Percentiles rank a stretch among this genome's conserved stretches.
phyloP scores from a whole-genome alignment of 1,139 yeast genomes.

The Blastobotrys capitulatus region DNA sequence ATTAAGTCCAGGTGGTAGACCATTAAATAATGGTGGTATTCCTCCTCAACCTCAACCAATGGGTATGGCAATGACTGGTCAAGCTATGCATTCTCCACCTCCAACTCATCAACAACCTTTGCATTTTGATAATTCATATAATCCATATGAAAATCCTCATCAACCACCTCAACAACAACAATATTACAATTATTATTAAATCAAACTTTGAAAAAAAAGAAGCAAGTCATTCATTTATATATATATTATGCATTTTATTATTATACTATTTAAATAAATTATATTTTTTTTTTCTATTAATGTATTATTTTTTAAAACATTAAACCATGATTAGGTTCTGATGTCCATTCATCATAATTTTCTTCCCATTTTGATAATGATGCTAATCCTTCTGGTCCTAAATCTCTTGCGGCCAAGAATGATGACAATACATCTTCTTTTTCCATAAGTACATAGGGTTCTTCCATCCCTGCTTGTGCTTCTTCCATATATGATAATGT shows the following conservation, averaged over 20 bases:
- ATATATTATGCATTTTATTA: too few species aligned
- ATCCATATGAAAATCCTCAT: neutral
- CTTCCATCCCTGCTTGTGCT: too few species aligned
- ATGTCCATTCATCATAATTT: slow-evolving; percentile 19
- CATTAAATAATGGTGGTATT: neutral
- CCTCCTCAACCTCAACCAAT: neutral
- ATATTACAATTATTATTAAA: neutral
- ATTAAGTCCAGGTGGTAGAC: neutral
- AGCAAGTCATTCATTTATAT: too few species aligned
- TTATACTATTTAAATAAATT: neutral
- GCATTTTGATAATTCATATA: neutral
- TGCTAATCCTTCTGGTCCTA: slow-evolving; percentile 22
- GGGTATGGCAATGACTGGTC: neutral
- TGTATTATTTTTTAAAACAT: neutral
- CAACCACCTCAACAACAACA: neutral
- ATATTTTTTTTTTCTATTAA: too few species aligned
- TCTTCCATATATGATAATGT: too few species aligned
- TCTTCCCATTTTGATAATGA: slow-evolving; percentile 28
- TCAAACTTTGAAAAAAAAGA: too few species aligned
- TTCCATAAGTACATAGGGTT: slow-evolving; percentile 27
- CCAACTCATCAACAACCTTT: neutral
- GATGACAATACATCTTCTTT: slow-evolving; percentile 17
- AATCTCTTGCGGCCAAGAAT: slow-evolving; percentile 23
- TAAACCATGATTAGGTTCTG: neutral
- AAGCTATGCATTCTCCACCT: neutral